These are phyloP conservation scores for Cryptococcus hybrid DNA, from an alignment of 1,284 basidiomycete genomes.

Conservation along the genomic window DNA sequence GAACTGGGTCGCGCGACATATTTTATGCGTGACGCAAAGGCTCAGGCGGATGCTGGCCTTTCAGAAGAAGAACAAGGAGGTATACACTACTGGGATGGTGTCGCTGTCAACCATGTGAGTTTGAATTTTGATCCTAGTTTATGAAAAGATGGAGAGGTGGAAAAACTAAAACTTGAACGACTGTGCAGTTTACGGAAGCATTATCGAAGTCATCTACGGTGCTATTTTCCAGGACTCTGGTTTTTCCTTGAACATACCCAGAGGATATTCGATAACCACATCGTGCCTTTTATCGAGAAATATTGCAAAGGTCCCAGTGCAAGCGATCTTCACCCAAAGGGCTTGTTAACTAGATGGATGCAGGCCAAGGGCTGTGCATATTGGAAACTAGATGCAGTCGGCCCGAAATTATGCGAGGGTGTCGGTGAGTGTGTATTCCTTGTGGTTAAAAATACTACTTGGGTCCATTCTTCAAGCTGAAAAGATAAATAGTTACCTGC, in stretches of 20 bases:
- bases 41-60: slow-evolving; percentile 5
- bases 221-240: slow-evolving; percentile 77
- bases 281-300: slow-evolving; percentile 29
- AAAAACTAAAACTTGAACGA: too few relatives aligned
- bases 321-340: slow-evolving; percentile 26
- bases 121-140: background rate
- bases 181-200: slow-evolving; percentile 27
- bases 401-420: too few relatives aligned
- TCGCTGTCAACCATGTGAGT: slow-evolving; percentile 7
- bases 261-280: slow-evolving; percentile 55
- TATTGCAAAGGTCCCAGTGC: slow-evolving; percentile 24
- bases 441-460: slow-evolving; percentile 17
- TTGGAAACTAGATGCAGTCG: slow-evolving; percentile 13
- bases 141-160: background rate
- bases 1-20: slow-evolving; percentile 9
- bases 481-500: slow-evolving; percentile 9
- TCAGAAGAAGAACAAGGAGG: background rate
- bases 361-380: slow-evolving; percentile 15
- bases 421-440: too few relatives aligned
- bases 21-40: slow-evolving; percentile 5
- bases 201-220: slow-evolving; percentile 75
- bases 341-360: slow-evolving; percentile 26
- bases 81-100: slow-evolving; percentile 11
- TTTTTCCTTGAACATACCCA: slow-evolving; percentile 66
- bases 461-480: slow-evolving; percentile 18